A percentile compares a stretch with the other conserved stretches of the same genome.
Conservation (phyloP, 176 grass and related monocot species). For the Rhynchospora breviuscula region DNA sequence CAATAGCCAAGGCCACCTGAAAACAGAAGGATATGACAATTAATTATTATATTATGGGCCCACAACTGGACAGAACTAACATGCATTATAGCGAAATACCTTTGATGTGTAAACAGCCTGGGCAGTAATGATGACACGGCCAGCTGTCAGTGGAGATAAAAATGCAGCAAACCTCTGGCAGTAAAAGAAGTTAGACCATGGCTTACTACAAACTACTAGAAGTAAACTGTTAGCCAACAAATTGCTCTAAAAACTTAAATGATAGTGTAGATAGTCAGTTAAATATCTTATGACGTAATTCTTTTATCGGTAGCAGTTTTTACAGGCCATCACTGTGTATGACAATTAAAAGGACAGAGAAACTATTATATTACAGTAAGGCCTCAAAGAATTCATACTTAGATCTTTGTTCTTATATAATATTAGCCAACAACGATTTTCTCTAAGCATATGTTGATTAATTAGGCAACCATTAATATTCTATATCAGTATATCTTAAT, state of each 20-base stretch:
- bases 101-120: slow-evolving; percentile 82
- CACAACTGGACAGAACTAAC: slow-evolving; percentile 10
- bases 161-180: slow-evolving; percentile 93
- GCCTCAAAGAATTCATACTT: too few species aligned
- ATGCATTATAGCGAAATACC: slow-evolving; percentile 30
- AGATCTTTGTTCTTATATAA: too few species aligned
- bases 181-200: slow-evolving; percentile 7
- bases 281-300: neutral
- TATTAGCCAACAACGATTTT: too few species aligned
- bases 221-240: neutral
- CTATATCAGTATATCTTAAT: neutral
- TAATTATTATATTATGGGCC: neutral
- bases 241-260: neutral
- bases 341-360: too few species aligned
- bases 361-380: too few species aligned
- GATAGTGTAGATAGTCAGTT: neutral
- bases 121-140: slow-evolving; percentile 76
- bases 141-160: slow-evolving; percentile 81
- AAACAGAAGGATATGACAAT: slow-evolving; percentile 9
- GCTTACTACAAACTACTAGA: neutral
- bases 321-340: neutral
- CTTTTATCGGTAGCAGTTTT: neutral
- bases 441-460: too few species aligned
- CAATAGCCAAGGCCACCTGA: slow-evolving; percentile 75
- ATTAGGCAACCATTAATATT: neutral